Conservation (phyloP, 164 flowering plant genomes). For the Vitis rupestris region DNA sequence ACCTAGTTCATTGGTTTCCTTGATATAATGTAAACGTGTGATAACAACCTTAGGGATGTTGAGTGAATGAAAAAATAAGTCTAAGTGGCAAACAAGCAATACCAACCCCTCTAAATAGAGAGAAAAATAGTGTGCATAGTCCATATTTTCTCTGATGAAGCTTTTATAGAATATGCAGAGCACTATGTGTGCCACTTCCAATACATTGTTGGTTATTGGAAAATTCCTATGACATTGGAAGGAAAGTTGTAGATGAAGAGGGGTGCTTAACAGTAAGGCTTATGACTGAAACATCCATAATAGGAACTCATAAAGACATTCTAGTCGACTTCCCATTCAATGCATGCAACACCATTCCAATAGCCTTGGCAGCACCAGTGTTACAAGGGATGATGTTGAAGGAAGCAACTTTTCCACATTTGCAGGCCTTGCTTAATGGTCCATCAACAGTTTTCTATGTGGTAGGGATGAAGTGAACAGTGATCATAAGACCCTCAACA, state of each 20-base stretch:
- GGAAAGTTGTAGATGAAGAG: constrained; percentile 57
- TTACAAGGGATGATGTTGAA: no score
- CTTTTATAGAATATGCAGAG: constrained; percentile 66
- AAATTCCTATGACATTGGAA: constrained; percentile 60
- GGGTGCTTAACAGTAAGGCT: constrained; percentile 91
- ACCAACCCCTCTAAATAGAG: constrained; percentile 97
- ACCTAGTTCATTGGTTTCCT: constrained; percentile 97
- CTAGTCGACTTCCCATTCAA: no score
- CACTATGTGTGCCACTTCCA: constrained; percentile 62
- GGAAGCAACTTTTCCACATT: no score
- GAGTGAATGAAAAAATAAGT: constrained; percentile 76
- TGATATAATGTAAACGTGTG: constrained; percentile 94
- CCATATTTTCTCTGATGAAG: constrained; percentile 87
- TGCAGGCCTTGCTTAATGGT: no score
- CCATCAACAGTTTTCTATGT: no score
- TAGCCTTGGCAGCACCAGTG: no score
- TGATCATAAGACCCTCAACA: no score
- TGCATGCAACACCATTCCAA: no score
- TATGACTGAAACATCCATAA: constrained; percentile 2
- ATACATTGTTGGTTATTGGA: constrained; percentile 64
- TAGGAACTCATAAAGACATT: no score
- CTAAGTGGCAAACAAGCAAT: constrained; percentile 90
- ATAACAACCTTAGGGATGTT: constrained; percentile 96
- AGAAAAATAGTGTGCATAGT: constrained; percentile 81
- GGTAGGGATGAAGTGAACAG: no score